phyloP scores from a whole-genome alignment of 805 yeast species.

The Ogataea paradorogensis region DNA sequence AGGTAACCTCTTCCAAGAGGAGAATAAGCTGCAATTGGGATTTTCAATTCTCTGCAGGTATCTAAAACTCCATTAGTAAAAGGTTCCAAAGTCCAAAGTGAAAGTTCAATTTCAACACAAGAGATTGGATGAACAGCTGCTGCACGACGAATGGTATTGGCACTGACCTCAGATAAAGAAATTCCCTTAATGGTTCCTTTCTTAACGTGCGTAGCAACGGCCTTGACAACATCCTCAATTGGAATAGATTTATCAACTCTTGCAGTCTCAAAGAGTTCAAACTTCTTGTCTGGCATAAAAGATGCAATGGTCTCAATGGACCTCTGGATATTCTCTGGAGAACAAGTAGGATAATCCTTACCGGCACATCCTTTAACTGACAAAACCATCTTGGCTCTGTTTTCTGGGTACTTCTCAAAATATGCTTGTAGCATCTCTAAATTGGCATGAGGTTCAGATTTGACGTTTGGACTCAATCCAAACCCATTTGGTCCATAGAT shows the following conservation, averaged over 20 bases:
- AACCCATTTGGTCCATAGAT: constrained; percentile 57
- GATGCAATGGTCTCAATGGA: constrained; percentile 47
- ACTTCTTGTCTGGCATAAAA: constrained; percentile 25
- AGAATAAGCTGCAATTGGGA: constrained; percentile 77
- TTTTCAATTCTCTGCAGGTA: constrained; percentile 51
- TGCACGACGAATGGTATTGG: constrained; percentile 60
- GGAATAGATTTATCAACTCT: constrained; percentile 62
- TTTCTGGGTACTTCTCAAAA: constrained; percentile 53
- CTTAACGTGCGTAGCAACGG: constrained; percentile 56
- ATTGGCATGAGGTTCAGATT: constrained; percentile 37
- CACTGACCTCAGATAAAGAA: constrained; percentile 72
- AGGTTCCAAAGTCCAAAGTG: constrained; percentile 62
- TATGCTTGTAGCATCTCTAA: constrained; percentile 56
- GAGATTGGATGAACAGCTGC: constrained; percentile 53
- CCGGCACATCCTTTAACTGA: constrained; percentile 65
- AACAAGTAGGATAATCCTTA: constrained; percentile 44
- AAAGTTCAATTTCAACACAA: constrained; percentile 76
- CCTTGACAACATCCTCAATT: constrained; percentile 55
- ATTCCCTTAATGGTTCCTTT: constrained; percentile 66
- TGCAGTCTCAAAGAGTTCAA: constrained; percentile 59
- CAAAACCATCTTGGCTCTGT: constrained; percentile 52
- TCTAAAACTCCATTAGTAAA: constrained; percentile 60
- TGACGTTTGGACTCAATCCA: neutral
- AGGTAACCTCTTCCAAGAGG: constrained; percentile 80
- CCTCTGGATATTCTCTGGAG: constrained; percentile 42